Base-by-base conservation (phyloP, 495 filamentous ascomycete species). In the Annulohypoxylon bovei region DNA sequence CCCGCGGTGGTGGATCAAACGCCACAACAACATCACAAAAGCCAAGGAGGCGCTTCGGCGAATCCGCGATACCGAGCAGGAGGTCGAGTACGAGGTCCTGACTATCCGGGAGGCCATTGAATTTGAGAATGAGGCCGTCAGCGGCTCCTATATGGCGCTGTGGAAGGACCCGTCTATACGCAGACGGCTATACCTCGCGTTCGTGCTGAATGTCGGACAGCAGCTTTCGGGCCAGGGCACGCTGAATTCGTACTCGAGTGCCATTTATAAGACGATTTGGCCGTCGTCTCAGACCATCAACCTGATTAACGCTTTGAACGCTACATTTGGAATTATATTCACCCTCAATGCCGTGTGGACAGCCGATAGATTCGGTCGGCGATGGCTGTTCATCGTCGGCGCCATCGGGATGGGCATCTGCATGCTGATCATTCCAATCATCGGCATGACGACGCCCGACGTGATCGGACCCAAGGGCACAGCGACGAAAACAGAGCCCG, bases 241-340 rank as follows among this genome's bases (percentile, higher is more conserved):
- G 28, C 79, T 90, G 37, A 90, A 90, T 81, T 80, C 82, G 7
- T 90, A 90, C 79, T 88, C 85, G 12, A 87, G 87, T 44, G 85
- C 85, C 63, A 87, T 90, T 56, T 90, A 89, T 77, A 80, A 89
- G 76, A 87, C 88, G 73, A 83, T 90, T n/a, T 90, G 87, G 75
- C 79, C 77, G 12, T 81, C 78, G 57, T 83, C 67, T 7, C 78
- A 72, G 68, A 77, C 86, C 25, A 88, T 91, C 69, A 85, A 86
- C 54, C 78, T 91, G 4, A 90, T 89, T 60, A 90, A 88, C 75
- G 84, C 88, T 40, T 85, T 92, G 72, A 92, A 92, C 72, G 85
- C 82, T 7, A 82, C 82, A 6, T 81, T 76, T 54, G 79, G 78
- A 18, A 83, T 90, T 37, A 40, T 84, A 66, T 89, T 89, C 28